A percentile compares a stretch with the other conserved stretches of the same genome.
These are phyloP conservation scores for Peronosclerospora sorghi DNA, from an alignment of 352 stramenopile species.

Conservation along the genomic window DNA sequence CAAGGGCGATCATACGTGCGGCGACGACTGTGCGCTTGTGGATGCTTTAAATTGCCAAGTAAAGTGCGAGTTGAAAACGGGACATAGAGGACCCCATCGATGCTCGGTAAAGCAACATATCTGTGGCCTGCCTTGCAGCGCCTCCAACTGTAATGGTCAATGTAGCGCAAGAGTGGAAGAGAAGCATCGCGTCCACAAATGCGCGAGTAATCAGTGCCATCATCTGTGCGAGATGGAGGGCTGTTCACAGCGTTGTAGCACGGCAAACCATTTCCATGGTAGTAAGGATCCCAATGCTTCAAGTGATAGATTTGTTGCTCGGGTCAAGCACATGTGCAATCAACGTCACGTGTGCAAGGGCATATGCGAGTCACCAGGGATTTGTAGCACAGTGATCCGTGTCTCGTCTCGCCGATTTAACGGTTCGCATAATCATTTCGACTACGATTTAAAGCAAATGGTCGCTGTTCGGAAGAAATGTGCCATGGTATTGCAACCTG, in stretches of 20 bases:
- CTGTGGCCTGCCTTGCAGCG: constrained; percentile 22
- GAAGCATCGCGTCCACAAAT: constrained; percentile 26
- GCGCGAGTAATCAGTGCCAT: constrained; percentile 21
- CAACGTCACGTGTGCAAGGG: constrained; percentile 16
- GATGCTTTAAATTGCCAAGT: constrained; percentile 24
- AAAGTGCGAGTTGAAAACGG: constrained; percentile 10
- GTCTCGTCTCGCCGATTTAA: constrained; percentile 23
- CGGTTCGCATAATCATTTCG: constrained; percentile 19
- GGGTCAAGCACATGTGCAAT: constrained; percentile 20
- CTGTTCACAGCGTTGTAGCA: constrained; percentile 23
- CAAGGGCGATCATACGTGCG: constrained; percentile 30
- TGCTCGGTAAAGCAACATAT: constrained; percentile 27
- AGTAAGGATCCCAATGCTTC: too few relatives aligned
- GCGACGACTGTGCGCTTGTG: constrained; percentile 13
- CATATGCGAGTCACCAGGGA: constrained; percentile 21
- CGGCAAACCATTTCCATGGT: constrained; percentile 30
- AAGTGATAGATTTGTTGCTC: too few relatives aligned
- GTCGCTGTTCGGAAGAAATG: constrained; percentile 3
- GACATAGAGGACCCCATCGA: constrained; percentile 20
- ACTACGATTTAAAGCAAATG: constrained; percentile 32
- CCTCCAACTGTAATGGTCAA: constrained; percentile 18
- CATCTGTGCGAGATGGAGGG: constrained; percentile 22
- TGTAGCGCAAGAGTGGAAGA: constrained; percentile 24
- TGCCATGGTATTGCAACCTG: constrained; percentile 9
- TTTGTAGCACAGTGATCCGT: constrained; percentile 27